Evolutionary conservation across 306 rosid species (phyloP).

Genomic region (Prosopis cineraria): DNA sequence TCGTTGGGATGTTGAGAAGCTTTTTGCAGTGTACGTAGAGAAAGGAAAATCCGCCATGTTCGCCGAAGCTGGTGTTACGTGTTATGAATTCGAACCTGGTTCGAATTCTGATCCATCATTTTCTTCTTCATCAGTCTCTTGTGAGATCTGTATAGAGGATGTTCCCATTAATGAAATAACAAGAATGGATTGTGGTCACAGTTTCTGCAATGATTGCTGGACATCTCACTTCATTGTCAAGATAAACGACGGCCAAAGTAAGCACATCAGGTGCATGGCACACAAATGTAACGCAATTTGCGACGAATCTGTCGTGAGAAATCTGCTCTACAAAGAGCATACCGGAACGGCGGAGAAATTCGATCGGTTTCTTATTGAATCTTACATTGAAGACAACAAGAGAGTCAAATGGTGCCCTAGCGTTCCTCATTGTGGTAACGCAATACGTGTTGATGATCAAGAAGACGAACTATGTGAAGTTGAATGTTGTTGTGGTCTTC

Average conservation of each 20-base stretch:
- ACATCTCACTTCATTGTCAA: slow-evolving; percentile 57
- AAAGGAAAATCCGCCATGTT: slow-evolving; percentile 50
- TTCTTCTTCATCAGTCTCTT: slow-evolving; percentile 37
- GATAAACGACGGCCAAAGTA: slow-evolving; percentile 74
- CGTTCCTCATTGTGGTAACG: slow-evolving; percentile 84
- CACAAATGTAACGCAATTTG: slow-evolving; percentile 71
- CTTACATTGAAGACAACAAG: slow-evolving; percentile 71
- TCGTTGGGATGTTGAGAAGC: slow-evolving; percentile 66
- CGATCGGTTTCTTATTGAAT: slow-evolving; percentile 74
- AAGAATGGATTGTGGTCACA: slow-evolving; percentile 68
- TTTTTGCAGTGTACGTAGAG: slow-evolving; percentile 59
- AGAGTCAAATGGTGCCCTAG: slow-evolving; percentile 80
- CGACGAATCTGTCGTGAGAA: slow-evolving; percentile 59
- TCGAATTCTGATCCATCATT: slow-evolving; percentile 33
- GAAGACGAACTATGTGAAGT: slow-evolving; percentile 84
- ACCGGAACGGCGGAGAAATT: slow-evolving; percentile 62
- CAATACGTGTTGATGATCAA: slow-evolving; percentile 83
- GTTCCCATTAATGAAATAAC: slow-evolving; percentile 47
- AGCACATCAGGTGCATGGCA: slow-evolving; percentile 68
- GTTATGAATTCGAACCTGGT: slow-evolving; percentile 32
- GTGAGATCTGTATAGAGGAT: slow-evolving; percentile 66
- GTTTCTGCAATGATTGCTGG: slow-evolving; percentile 45
- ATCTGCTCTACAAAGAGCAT: slow-evolving; percentile 50
- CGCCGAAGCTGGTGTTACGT: slow-evolving; percentile 54
- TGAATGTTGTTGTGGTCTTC: slow-evolving; percentile 90